phyloP scores from a whole-genome alignment of 2,329 filamentous ascomycete species.

The Eutypa lata region DNA sequence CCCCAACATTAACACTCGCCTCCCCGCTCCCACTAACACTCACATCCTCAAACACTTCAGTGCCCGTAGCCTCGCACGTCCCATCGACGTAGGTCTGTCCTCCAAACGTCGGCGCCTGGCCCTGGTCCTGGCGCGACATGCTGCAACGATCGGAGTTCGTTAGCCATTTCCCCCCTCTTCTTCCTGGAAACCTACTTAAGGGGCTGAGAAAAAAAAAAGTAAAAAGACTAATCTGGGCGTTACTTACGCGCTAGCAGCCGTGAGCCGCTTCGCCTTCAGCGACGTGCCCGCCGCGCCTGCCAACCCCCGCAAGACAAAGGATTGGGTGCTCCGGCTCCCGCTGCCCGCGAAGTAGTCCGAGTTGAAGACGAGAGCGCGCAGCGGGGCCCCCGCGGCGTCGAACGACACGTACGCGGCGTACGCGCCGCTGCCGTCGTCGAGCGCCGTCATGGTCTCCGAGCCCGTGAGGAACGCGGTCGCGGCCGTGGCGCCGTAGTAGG shows the following conservation, averaged over 20 bases:
- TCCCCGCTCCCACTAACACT: slow-evolving; percentile 29
- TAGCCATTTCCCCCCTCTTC: too few species aligned
- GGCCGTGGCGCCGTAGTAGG: slow-evolving; percentile 50
- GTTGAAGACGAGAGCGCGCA: slow-evolving; percentile 42
- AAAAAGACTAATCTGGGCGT: too few species aligned
- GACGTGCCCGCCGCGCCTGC: slow-evolving; percentile 20
- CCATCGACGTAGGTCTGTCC: slow-evolving; percentile 44
- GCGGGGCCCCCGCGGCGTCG: slow-evolving; percentile 31
- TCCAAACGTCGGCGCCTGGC: slow-evolving; percentile 39
- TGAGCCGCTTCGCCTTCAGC: slow-evolving; percentile 42
- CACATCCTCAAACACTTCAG: slow-evolving; percentile 34
- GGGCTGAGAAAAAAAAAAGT: too few species aligned
- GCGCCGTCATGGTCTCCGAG: slow-evolving; percentile 39
- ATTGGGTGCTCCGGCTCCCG: slow-evolving; percentile 32
- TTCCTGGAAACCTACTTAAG: too few species aligned
- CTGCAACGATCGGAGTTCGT: too few species aligned
- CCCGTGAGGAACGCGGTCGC: slow-evolving; percentile 43
- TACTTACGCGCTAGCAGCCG: slow-evolving; percentile 42
- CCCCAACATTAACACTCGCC: slow-evolving; percentile 38
- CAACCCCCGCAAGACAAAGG: slow-evolving; percentile 41
- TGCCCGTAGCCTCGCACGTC: slow-evolving; percentile 40
- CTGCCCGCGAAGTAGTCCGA: slow-evolving; percentile 39
- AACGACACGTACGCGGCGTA: slow-evolving; percentile 47
- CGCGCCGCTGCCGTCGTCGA: slow-evolving; percentile 39
- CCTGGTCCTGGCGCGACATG: slow-evolving; percentile 40